Conservation (phyloP, 2,329 filamentous ascomycete genomes). For the Fusarium gaditjirri region DNA sequence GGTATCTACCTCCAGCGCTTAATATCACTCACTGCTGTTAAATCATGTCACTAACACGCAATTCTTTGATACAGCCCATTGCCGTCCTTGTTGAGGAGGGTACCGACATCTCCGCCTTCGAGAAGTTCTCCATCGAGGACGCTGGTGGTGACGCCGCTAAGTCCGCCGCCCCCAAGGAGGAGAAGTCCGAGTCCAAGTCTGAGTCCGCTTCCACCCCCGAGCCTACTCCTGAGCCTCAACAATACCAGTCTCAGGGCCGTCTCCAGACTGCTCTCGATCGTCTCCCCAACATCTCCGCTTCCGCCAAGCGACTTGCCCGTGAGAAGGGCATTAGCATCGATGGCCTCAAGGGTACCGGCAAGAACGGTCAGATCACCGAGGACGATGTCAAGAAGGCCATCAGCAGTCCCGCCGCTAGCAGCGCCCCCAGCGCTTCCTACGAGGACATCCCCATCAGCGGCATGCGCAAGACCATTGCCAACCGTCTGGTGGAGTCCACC, state of each 20-base stretch:
- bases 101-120: conserved; percentile 86
- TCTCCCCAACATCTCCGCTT: conserved; percentile 76
- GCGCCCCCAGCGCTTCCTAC: conserved; percentile 73
- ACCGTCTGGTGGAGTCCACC: conserved; percentile 86
- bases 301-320: conserved; percentile 83
- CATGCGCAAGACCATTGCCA: conserved; percentile 99
- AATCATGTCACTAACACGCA: conserved; percentile 17
- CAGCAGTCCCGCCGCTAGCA: conserved; percentile 63
- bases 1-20: conserved; percentile 24
- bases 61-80: conserved; percentile 75
- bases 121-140: conserved; percentile 87
- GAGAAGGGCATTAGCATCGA: conserved; percentile 85
- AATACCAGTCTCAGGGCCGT: conserved; percentile 79
- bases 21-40: neutral
- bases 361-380: conserved; percentile 87
- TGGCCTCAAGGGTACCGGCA: conserved; percentile 86
- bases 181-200: conserved; percentile 69
- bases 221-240: conserved; percentile 67
- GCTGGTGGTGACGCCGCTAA: conserved; percentile 80
- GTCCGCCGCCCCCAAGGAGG: conserved; percentile 73
- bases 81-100: conserved; percentile 95
- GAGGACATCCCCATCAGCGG: conserved; percentile 85
- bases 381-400: conserved; percentile 91
- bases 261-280: conserved; percentile 88
- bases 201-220: conserved; percentile 60